phyloP scores from a whole-genome alignment of 805 yeast species.

The Saccharomycopsis sp. region DNA sequence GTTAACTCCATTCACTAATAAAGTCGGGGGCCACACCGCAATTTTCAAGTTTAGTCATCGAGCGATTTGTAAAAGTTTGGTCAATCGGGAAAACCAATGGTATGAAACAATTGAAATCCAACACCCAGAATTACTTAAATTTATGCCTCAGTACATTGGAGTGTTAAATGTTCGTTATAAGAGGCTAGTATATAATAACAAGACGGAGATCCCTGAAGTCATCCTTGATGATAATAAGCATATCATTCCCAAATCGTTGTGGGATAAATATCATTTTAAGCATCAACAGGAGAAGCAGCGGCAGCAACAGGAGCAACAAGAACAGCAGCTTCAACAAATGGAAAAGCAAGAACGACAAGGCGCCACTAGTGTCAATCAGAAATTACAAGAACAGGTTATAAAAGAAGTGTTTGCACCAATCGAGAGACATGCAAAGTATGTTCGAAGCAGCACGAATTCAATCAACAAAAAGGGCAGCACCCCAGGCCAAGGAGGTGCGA shows the following conservation, averaged over 20 bases:
- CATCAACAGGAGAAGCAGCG: too few relatives aligned
- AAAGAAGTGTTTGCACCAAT: slow-evolving; percentile 65
- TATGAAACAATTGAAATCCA: slow-evolving; percentile 79
- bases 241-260: slow-evolving; percentile 76
- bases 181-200: slow-evolving; percentile 33
- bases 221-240: slow-evolving; percentile 86
- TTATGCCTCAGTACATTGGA: slow-evolving; percentile 93
- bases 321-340: slow-evolving; percentile 9
- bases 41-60: slow-evolving; percentile 84
- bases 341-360: slow-evolving; percentile 30
- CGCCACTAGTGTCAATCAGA: slow-evolving; percentile 63
- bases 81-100: slow-evolving; percentile 84
- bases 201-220: slow-evolving; percentile 63
- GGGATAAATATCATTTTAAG: slow-evolving; percentile 48
- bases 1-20: slow-evolving; percentile 82
- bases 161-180: slow-evolving; percentile 85
- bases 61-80: slow-evolving; percentile 91
- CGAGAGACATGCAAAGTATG: slow-evolving; percentile 28
- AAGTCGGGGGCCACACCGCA: slow-evolving; percentile 98
- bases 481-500: neutral
- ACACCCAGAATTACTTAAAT: slow-evolving; percentile 69
- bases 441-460: slow-evolving; percentile 16
- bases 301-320: slow-evolving; percentile 9
- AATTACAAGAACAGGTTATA: slow-evolving; percentile 61
- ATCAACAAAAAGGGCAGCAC: slow-evolving; percentile 15